Evolutionary conservation across 1,284 basidiomycete species (phyloP), one percentile per base, ranked within the genome.

Genomic region (Ganoderma boninense): DNA sequence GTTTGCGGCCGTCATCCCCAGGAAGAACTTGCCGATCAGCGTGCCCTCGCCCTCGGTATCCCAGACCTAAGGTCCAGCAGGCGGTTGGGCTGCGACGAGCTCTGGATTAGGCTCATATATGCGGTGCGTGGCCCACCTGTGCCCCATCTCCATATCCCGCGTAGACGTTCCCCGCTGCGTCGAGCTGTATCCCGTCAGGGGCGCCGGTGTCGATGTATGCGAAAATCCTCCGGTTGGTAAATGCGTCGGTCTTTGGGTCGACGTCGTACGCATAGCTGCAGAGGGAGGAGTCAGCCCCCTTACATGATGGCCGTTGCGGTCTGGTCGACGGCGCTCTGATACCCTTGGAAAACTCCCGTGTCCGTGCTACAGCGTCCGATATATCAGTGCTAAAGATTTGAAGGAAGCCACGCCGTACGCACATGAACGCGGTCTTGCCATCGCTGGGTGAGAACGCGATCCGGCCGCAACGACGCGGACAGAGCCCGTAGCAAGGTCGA

Each of bases 21-120:
- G 71, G 81, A 91, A 94, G 78, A 95, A 90, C 80, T 95, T 95
- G 54, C 93, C 93, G 14, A 95, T 81, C 2, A 95, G 82, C 2
- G 83, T 86, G 3, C 93, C 93, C 20, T 85, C 76, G 3, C 93
- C 93, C 20, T 85, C 76, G 0, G 86, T 75, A 76, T 89, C 87
- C 87, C 89, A 94, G 2, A 95, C 91, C 81, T 90, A 74, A 16
- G 62, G 66, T n/a, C n/a, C n/a, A n/a, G n/a, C n/a, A 67, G 18
- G 46, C 32, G 54, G 4, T 18, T 61, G 16, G 67, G 29, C 42
- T 52, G 7, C 20, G 11, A 5, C 26, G 10, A 52, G 49, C n/a
- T n/a, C 61, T 13, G 8, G 4, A 16, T 29, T 56, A 26, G 62
- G 46, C 56, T n/a, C 10, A 43, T 52, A 43, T 5, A 11, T 43